Base-by-base conservation (phyloP, 2,329 filamentous ascomycete species). In the Pseudogymnoascus pannorum region DNA sequence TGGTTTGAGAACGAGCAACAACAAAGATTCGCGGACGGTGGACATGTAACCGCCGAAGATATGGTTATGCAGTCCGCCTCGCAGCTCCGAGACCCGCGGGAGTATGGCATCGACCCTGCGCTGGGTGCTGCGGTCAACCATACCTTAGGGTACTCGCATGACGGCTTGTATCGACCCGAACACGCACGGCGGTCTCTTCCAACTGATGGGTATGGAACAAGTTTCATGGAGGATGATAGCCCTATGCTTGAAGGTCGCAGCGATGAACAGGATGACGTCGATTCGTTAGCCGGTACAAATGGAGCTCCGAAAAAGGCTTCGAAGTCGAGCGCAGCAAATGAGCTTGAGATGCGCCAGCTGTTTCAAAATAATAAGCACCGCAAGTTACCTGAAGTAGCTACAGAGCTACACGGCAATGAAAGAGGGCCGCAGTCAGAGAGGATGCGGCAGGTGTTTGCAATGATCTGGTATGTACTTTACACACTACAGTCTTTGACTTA, bases 361-460 rank as follows among this genome's bases (percentile, higher is more conserved):
- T 88, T 91, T 65, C 76, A 79, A n/a, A 78, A 81, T 61, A 92
- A 92, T 70, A 83, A 84, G 64, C 80, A 85, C 64, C 84, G 89
- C 31, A 80, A 75, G 29, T 74, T 93, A 24, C 82, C 85, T 66
- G 88, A 92, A 7, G 86, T 93, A 14, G 89, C 89, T 2, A 79
- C 81, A 33, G 88, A 92, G 72, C 81, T 92, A 24, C 88, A 91
- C 66, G 87, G 87, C 48, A 91, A 91, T 67, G 89, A 93, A 71
- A 81, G 88, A 60, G 90, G 89, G 0, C 88, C 89, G 11, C 89
- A 91, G 72, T 90, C 89, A 1, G 90, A 95, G 74, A 85, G 91
- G 68, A 88, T 88, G 22, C 88, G 91, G 64, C 91, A 94, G 72
- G 83, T 94, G 7, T 94, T 94, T 75, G 90, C 90, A 20, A 93